Base-by-base conservation (phyloP, 2,329 filamentous ascomycete genomes). In the Ophiocordyceps camponoti-floridani region DNA sequence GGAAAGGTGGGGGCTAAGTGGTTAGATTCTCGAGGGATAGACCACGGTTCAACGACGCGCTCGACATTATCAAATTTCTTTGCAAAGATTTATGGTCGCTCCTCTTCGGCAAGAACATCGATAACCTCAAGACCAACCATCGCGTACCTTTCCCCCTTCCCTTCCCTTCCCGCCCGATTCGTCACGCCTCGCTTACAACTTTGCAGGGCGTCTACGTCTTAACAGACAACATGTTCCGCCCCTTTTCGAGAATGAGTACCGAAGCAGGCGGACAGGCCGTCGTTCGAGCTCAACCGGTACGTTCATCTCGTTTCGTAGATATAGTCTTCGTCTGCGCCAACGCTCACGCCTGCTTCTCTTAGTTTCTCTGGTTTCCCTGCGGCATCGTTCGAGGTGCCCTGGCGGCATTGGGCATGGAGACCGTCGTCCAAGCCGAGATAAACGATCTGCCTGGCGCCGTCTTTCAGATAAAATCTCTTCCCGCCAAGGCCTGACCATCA, bases 91-190 rank as follows among this genome's bases (percentile, higher is more conserved):
- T 98, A 41, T 98, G 91, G 91, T 87, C 79, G 31, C 71, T 96
- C 18, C 76, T 95, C 14, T 98, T 95, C 63, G 75, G 84, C 59
- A 98, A 98, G 65, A 93, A 96, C 62, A 85, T 98, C 57, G 91
- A 98, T 63, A 98, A 98, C 60, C 72, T 98, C 42, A 98, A 98
- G 66, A 98, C 91, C 9, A 98, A 98, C 58, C 91, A 98, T 60
- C 72, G 91, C 54, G 82, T 86, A 66, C 16, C 70, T 53, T 23
- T n/a, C 23, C 40, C 23, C 40, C 13, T 7, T 27, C 31, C 13
- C 33, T 37, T 8, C n/a, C 13, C n/a, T 8, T 9, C 33, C 8
- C 33, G 6, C 13, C 8, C 33, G 6, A 13, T 37, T 11, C 33
- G 10, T 2, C 33, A n/a, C n/a, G 4, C 14, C 12, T 14, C 33